Conservation (phyloP, 345 rosid genomes). For the Ailanthus altissimus region DNA sequence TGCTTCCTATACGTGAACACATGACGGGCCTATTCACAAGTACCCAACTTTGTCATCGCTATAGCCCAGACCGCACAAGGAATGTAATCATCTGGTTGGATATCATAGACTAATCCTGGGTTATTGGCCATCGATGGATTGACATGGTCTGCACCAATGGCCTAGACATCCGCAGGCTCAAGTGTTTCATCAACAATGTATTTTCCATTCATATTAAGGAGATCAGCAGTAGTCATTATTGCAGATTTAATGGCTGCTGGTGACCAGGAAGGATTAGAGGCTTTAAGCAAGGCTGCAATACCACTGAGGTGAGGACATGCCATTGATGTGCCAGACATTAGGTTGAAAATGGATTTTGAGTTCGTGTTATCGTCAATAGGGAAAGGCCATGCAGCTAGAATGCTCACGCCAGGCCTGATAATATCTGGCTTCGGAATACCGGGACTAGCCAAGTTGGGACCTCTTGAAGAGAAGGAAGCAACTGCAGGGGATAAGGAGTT, state of each 20-base stretch:
- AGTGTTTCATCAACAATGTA: conserved; percentile 47
- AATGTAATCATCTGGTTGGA: conserved; percentile 43
- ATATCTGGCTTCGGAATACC: conserved; percentile 56
- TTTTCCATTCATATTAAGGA: conserved; percentile 28
- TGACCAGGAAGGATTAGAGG: conserved; percentile 45
- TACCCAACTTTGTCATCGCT: conserved; percentile 26
- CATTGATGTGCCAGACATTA: conserved; percentile 52
- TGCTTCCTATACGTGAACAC: conserved; percentile 24
- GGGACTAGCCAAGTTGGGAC: conserved; percentile 43
- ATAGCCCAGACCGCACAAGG: conserved; percentile 49
- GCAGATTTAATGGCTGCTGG: conserved; percentile 55
- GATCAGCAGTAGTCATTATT: conserved; percentile 44
- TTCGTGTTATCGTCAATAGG: conserved; percentile 24
- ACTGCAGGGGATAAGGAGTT: conserved; percentile 37
- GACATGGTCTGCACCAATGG: conserved; percentile 63
- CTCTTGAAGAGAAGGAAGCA: conserved; percentile 51
- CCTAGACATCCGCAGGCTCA: conserved; percentile 51
- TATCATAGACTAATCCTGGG: conserved; percentile 66
- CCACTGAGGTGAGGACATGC: conserved; percentile 57
- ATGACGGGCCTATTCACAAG: conserved; percentile 19
- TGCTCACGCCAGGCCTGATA: conserved; percentile 41
- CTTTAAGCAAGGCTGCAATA: conserved; percentile 46
- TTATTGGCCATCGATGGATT: conserved; percentile 54
- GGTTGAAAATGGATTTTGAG: conserved; percentile 32
- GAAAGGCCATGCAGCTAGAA: conserved; percentile 41